Base-by-base conservation (phyloP, 2,329 filamentous ascomycete species). In the Venturia effusa region DNA sequence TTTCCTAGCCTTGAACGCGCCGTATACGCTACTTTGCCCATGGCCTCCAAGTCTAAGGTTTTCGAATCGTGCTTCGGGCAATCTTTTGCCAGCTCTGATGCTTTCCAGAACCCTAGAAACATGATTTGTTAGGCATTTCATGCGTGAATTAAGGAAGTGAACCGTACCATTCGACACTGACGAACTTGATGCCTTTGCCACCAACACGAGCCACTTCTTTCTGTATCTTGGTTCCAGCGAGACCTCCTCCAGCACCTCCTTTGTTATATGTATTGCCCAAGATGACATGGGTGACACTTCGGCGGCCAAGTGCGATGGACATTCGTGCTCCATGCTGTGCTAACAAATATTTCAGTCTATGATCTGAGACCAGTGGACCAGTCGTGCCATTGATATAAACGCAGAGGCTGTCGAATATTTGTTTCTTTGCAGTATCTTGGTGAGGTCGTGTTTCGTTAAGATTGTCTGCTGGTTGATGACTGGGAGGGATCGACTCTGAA, bases 351-450 rank as follows among this genome's bases (percentile, higher is more conserved):
- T 94, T 95, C 64, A 97, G 82, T 72, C 84, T 88, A 77, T 96
- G 89, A 74, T 97, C 92, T 17, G 90, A 95, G 66, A 96, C 83
- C 30, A 85, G 75, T 1, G 92, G 92, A 66, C 86, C 83, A 1
- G 91, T 96, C 68, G 89, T 92, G 66, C 92, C 92, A 74, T 96
- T 96, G 74, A 97, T 83, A 76, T 93, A 94, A 69, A 96, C 83
- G 61, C 84, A 86, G 27, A 92, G 81, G 19, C 86, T 84, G 55
- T 83, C 76, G 72, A 97, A 92, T 62, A 95, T 82, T 59, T 78
- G 73, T 57, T 70, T 74, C 30, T 64, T 63, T 19, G 61, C 39
- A 15, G 61, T 2, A 24, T 55, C 34, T 7, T 54, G 15, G n/a
- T 40, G 41, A 30, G 30, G 19, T 6, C 27, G 40, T 4, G 3